These are phyloP conservation scores for Psilocybe cyanescens DNA, from an alignment of 768 basidiomycete genomes.

Conservation along the genomic window DNA sequence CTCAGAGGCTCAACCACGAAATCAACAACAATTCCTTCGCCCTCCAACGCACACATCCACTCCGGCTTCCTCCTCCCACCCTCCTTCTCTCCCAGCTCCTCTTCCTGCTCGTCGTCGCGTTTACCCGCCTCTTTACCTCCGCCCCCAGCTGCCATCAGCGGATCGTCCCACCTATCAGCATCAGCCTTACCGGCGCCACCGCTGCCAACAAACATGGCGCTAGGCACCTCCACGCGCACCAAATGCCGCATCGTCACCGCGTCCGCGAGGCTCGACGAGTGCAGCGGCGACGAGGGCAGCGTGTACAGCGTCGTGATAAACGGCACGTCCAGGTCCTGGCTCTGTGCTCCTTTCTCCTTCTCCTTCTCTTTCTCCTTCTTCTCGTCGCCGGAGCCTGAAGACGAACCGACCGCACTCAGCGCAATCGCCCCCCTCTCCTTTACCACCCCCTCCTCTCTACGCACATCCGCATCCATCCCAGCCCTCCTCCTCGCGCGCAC, in stretches of 20 bases:
- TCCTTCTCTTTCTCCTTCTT: conserved; percentile 1
- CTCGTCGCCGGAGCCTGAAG: neutral
- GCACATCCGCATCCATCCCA: neutral
- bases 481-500: conserved; percentile 22
- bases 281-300: conserved; percentile 81
- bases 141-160: conserved; percentile 9
- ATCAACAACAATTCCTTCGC: conserved; percentile 15
- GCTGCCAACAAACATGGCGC: conserved; percentile 66
- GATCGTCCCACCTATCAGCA: conserved; percentile 46
- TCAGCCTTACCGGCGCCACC: conserved; percentile 37
- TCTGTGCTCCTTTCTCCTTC: conserved; percentile 5
- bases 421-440: neutral
- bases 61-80: conserved; percentile 25
- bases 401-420: neutral
- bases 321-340: conserved; percentile 46
- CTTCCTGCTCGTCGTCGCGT: conserved; percentile 19
- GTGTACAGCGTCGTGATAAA: conserved; percentile 67
- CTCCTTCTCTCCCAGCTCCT: conserved; percentile 52
- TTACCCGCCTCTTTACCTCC: conserved; percentile 7
- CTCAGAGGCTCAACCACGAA: conserved; percentile 15
- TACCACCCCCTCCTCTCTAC: neutral
- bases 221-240: conserved; percentile 78
- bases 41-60: conserved; percentile 22
- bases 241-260: conserved; percentile 70
- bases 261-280: conserved; percentile 62